Conservation (phyloP, 768 basidiomycete genomes). For the Tulasnella sp. region DNA sequence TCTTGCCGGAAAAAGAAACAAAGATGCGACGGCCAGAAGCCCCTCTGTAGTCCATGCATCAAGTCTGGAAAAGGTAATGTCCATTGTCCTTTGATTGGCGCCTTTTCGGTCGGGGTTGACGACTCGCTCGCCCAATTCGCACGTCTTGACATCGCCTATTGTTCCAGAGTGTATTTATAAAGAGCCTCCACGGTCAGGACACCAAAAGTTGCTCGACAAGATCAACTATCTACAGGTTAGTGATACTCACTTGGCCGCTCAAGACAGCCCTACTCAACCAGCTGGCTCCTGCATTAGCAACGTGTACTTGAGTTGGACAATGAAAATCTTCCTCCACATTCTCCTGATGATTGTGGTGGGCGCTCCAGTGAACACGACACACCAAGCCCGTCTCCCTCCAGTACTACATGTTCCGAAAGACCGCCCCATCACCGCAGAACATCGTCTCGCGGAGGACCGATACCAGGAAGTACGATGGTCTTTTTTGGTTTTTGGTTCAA, state of each 20-base stretch:
- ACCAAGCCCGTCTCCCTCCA: not conserved
- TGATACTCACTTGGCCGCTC: not conserved
- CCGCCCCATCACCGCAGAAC: not conserved
- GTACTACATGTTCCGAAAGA: not conserved
- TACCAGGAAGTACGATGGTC: not conserved
- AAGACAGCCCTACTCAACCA: not conserved
- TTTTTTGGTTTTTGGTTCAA: not conserved
- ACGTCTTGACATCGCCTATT: not conserved
- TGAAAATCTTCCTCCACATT: not conserved
- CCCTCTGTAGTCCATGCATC: not conserved
- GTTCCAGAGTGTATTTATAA: slow-evolving; percentile 18
- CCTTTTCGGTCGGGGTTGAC: not conserved
- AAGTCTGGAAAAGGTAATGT: slow-evolving; percentile 19
- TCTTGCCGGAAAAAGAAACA: slow-evolving; percentile 23
- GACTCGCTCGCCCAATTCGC: not conserved
- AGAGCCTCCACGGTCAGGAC: not conserved
- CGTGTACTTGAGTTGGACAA: not conserved
- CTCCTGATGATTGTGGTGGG: not conserved
- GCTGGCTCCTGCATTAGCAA: not conserved
- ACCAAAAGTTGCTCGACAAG: slow-evolving; percentile 1
- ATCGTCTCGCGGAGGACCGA: not conserved
- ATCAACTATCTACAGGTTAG: not conserved
- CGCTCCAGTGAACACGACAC: not conserved
- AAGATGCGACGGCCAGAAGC: slow-evolving; percentile 19
- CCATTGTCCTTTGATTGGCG: not conserved